Percentiles rank a stretch among this genome's conserved stretches.
phyloP scores from a whole-genome alignment of 2,329 filamentous ascomycete genomes.

The Dactylonectria macrodidyma region DNA sequence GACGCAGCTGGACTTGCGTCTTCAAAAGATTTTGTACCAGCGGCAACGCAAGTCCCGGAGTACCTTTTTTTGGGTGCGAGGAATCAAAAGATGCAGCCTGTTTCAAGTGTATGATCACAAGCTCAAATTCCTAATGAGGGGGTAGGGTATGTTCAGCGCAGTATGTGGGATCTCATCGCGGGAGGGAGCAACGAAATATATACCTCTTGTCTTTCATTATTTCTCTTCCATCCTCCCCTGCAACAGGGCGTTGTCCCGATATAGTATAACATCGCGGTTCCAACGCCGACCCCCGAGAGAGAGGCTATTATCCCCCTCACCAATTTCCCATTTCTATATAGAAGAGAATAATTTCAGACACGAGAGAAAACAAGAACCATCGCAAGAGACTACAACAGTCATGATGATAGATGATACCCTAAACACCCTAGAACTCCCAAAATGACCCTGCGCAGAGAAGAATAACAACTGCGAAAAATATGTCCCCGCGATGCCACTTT shows the following conservation, averaged over 20 bases:
- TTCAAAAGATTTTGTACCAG: constrained; percentile 39
- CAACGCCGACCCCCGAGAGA: neutral
- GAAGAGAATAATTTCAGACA: neutral
- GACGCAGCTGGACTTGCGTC: constrained; percentile 47
- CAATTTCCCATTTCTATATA: constrained; percentile 1
- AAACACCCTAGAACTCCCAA: constrained; percentile 32
- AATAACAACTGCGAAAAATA: constrained; percentile 20
- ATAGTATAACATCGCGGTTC: neutral
- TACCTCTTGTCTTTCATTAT: constrained; percentile 7
- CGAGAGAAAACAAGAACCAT: neutral
- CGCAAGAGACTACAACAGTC: constrained; percentile 20
- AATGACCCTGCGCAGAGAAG: constrained; percentile 22
- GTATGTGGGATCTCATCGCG: neutral
- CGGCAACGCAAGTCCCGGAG: constrained; percentile 31
- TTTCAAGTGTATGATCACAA: constrained; percentile 22
- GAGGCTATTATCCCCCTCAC: neutral
- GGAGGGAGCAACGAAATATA: neutral
- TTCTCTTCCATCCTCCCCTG: neutral
- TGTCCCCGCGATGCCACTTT: constrained; percentile 21
- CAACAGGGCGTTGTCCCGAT: neutral
- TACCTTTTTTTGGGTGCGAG: constrained; percentile 9
- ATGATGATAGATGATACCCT: constrained; percentile 26
- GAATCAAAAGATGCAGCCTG: neutral
- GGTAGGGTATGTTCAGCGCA: neutral
- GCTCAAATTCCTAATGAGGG: neutral